Evolutionary conservation across 441 rosid species (phyloP).

Genomic region (Raphanus hybrid): DNA sequence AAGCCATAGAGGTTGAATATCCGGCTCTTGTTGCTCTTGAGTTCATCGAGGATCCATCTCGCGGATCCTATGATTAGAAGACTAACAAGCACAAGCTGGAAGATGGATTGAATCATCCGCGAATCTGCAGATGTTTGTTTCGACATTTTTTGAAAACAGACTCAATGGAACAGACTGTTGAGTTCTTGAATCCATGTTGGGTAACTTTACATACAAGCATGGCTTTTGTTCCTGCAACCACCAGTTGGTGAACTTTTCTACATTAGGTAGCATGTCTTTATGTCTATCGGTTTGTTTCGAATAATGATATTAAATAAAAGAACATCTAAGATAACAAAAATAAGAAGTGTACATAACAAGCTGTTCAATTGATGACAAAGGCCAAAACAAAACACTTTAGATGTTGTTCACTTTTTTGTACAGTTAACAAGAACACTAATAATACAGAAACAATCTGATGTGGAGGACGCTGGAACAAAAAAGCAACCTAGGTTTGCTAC

Average conservation of each 20-base stretch:
- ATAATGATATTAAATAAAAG: constrained; percentile 10
- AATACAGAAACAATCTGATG: constrained; percentile 36
- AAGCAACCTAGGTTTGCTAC: constrained; percentile 28
- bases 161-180: background rate
- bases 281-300: constrained; percentile 35
- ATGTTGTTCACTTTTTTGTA: constrained; percentile 25
- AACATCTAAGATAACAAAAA: constrained; percentile 1
- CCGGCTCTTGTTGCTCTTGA: constrained; percentile 56
- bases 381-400: constrained; percentile 2
- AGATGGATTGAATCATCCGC: constrained; percentile 56
- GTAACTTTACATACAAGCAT: constrained; percentile 52
- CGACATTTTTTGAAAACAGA: constrained; percentile 32
- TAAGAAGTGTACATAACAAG: constrained; percentile 13
- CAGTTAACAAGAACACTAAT: constrained; percentile 37
- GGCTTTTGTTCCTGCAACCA: constrained; percentile 43
- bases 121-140: constrained; percentile 42
- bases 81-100: constrained; percentile 59
- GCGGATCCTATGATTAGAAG: constrained; percentile 59
- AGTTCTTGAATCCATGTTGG: constrained; percentile 26
- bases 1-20: constrained; percentile 40
- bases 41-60: constrained; percentile 57
- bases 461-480: background rate
- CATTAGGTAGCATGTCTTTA: constrained; percentile 33
- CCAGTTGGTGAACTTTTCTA: constrained; percentile 43
- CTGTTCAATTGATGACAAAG: constrained; percentile 30